Percentiles rank a stretch among this genome's conserved stretches.
These are phyloP conservation scores for Fusarium sp. DNA, from an alignment of 2,329 filamentous ascomycete genomes.

Conservation along the genomic window DNA sequence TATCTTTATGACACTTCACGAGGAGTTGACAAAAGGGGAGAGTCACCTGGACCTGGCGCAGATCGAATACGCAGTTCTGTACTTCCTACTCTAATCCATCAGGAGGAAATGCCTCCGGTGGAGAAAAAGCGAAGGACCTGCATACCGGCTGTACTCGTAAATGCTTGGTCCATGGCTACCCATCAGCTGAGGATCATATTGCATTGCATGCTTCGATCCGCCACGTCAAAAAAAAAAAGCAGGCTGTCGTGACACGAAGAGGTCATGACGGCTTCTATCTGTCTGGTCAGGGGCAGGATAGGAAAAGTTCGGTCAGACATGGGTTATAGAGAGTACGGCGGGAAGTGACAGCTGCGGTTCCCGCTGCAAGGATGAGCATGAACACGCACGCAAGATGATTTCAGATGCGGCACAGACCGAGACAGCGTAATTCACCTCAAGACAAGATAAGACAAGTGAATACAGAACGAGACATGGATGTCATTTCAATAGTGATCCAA, in stretches of 20 bases:
- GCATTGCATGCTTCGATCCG: background rate
- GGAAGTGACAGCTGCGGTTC: slow-evolving; percentile 45
- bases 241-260: slow-evolving; percentile 32
- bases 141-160: slow-evolving; percentile 36
- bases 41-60: slow-evolving; percentile 29
- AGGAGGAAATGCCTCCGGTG: background rate
- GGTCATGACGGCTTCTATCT: slow-evolving; percentile 27
- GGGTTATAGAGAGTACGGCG: slow-evolving; percentile 9
- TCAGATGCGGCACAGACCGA: slow-evolving; percentile 45
- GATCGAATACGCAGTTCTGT: slow-evolving; percentile 5
- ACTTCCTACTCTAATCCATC: background rate
- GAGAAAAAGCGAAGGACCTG: slow-evolving; percentile 1
- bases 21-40: background rate
- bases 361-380: slow-evolving; percentile 17
- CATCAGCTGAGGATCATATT: slow-evolving; percentile 38
- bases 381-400: slow-evolving; percentile 39
- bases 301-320: background rate
- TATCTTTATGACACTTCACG: background rate
- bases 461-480: background rate
- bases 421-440: slow-evolving; percentile 37
- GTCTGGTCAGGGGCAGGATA: slow-evolving; percentile 24
- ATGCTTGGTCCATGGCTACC: slow-evolving; percentile 32
- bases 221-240: slow-evolving; percentile 19
- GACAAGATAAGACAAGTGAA: slow-evolving; percentile 7
- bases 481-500: background rate